phyloP scores from a whole-genome alignment of 2,329 filamentous ascomycete species.

The Fusarium sp. region DNA sequence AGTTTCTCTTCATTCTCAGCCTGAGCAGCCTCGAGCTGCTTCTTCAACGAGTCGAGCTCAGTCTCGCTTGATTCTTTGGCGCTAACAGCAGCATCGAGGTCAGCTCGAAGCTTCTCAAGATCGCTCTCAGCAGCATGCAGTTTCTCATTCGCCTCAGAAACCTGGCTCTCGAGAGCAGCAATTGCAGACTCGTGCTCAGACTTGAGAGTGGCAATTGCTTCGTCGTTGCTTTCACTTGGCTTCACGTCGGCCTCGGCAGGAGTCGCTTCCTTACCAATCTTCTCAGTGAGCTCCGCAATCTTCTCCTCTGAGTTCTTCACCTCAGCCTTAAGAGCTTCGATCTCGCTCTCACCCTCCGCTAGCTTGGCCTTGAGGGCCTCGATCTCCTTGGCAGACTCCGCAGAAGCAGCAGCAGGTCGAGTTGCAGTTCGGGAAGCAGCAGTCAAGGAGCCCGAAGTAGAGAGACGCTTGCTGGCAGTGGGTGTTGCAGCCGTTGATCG shows the following conservation, averaged over 20 bases:
- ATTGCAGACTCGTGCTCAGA: conserved; percentile 60
- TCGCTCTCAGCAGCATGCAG: conserved; percentile 61
- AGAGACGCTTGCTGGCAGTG: conserved; percentile 65
- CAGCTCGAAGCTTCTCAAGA: conserved; percentile 59
- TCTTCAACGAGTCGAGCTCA: conserved; percentile 59
- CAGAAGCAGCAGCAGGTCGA: conserved; percentile 54
- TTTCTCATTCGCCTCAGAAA: conserved; percentile 60
- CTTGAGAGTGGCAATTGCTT: conserved; percentile 58
- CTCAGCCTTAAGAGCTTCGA: conserved; percentile 65
- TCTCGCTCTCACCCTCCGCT: conserved; percentile 65
- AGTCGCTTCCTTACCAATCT: conserved; percentile 55
- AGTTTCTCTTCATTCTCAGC: conserved; percentile 49
- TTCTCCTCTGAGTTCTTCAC: conserved; percentile 65
- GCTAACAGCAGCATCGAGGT: conserved; percentile 58
- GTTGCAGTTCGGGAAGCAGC: conserved; percentile 49
- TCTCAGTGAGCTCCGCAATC: conserved; percentile 62
- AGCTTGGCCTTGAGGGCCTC: conserved; percentile 70
- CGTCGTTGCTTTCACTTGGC: conserved; percentile 54
- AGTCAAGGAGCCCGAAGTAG: conserved; percentile 55
- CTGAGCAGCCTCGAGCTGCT: conserved; percentile 57
- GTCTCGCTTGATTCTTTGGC: conserved; percentile 59
- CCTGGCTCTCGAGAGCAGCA: conserved; percentile 56
- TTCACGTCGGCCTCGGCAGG: conserved; percentile 52
- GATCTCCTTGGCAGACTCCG: conserved; percentile 61
- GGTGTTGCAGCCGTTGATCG: conserved; percentile 53